Evolutionary conservation across 2,329 filamentous ascomycete genomes (phyloP).

Genomic region (Rutstroemia sydowiana): DNA sequence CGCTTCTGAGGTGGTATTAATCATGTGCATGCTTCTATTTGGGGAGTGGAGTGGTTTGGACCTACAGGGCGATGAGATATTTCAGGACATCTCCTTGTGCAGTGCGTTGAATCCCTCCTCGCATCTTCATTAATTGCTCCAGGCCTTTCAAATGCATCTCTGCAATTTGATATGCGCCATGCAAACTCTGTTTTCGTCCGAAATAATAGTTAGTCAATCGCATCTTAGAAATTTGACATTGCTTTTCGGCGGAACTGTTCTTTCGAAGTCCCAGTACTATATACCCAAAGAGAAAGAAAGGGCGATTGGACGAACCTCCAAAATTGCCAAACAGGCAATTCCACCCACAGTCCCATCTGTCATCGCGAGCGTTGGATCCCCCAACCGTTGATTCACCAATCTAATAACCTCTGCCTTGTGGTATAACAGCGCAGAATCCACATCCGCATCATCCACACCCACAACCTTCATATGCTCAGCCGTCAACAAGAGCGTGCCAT

Average conservation of each 20-base stretch:
- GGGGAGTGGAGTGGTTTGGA: background rate
- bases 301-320: constrained; percentile 4
- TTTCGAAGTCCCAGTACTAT: too few relatives aligned
- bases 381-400: constrained; percentile 10
- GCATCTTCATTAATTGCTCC: background rate
- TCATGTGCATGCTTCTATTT: background rate
- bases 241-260: too few relatives aligned
- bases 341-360: constrained; percentile 11
- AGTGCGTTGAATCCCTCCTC: background rate
- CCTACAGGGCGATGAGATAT: background rate
- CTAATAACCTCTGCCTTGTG: constrained; percentile 12
- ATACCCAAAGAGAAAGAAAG: background rate
- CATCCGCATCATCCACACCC: background rate
- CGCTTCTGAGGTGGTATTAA: background rate
- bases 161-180: background rate
- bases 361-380: background rate
- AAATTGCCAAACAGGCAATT: constrained; percentile 6
- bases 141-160: constrained; percentile 3
- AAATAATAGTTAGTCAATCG: too few relatives aligned
- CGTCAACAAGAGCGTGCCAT: constrained; percentile 7
- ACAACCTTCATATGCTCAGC: constrained; percentile 6
- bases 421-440: constrained; percentile 5
- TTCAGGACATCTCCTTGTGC: background rate
- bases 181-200: background rate
- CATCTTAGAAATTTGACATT: too few relatives aligned